These are phyloP conservation scores for Vigna radiata DNA, from an alignment of 306 rosid species.

Conservation along the genomic window DNA sequence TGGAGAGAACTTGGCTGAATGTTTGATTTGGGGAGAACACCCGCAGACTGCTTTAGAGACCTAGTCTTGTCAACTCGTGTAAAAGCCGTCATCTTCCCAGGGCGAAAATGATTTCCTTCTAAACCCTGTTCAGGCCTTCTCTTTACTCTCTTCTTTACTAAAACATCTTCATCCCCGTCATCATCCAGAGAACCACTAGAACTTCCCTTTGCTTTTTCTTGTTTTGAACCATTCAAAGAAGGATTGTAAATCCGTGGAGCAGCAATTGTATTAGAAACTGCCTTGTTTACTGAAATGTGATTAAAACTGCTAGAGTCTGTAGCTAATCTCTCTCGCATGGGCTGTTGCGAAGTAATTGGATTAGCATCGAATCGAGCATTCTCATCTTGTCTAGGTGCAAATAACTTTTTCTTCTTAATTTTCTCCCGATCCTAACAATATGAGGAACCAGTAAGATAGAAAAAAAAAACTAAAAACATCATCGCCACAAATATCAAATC, in stretches of 20 bases:
- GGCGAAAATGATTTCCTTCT: slow-evolving; percentile 59
- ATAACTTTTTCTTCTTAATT: slow-evolving; percentile 71
- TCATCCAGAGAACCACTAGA: slow-evolving; percentile 65
- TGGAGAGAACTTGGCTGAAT: slow-evolving; percentile 64
- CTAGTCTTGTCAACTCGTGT: slow-evolving; percentile 66
- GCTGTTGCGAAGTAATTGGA: slow-evolving; percentile 61
- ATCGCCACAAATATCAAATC: slow-evolving; percentile 20
- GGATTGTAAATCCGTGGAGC: slow-evolving; percentile 56
- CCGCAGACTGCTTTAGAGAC: slow-evolving; percentile 66
- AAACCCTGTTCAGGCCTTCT: slow-evolving; percentile 70
- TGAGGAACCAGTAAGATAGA: slow-evolving; percentile 36
- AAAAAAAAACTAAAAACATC: slow-evolving; percentile 17
- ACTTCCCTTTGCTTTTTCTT: slow-evolving; percentile 73
- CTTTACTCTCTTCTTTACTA: slow-evolving; percentile 66
- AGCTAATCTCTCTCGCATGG: slow-evolving; percentile 58
- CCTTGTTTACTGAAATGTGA: slow-evolving; percentile 55
- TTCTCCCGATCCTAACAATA: slow-evolving; percentile 73
- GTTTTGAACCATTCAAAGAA: slow-evolving; percentile 55
- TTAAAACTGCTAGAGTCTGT: slow-evolving; percentile 62
- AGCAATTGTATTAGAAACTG: slow-evolving; percentile 50
- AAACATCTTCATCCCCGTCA: slow-evolving; percentile 52
- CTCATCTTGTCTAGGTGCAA: slow-evolving; percentile 65
- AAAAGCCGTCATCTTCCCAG: slow-evolving; percentile 54
- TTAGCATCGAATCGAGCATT: slow-evolving; percentile 55
- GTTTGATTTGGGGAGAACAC: slow-evolving; percentile 62